Percentiles rank a stretch among this genome's conserved stretches.
These are phyloP conservation scores for Phytophthora lateralis DNA, from an alignment of 352 stramenopile species.

Conservation along the genomic window DNA sequence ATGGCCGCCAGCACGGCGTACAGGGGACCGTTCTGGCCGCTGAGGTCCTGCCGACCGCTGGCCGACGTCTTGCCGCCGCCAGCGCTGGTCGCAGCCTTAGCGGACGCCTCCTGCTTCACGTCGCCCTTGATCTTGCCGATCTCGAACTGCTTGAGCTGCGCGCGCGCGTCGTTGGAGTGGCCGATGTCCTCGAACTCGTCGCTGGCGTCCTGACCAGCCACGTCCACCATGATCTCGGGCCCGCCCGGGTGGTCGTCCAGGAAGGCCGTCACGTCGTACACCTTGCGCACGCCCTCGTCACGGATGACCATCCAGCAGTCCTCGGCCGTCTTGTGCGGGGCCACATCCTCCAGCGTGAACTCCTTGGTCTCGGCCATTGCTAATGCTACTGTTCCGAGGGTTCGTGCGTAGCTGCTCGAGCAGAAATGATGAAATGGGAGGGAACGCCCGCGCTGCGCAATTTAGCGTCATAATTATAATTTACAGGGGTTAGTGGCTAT, in stretches of 20 bases:
- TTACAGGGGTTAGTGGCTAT: not conserved
- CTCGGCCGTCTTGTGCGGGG: conserved; percentile 77
- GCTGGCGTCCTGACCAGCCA: conserved; percentile 92
- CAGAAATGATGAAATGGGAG: conserved; percentile 45
- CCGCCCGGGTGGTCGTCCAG: conserved; percentile 99
- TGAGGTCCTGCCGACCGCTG: conserved; percentile 64
- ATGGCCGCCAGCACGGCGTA: conserved; percentile 57
- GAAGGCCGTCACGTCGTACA: conserved; percentile 98
- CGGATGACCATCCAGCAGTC: conserved; percentile 90
- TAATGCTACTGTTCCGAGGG: conserved; percentile 28
- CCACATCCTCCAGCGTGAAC: conserved; percentile 94
- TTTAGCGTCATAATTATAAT: not conserved
- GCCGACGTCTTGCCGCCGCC: conserved; percentile 24
- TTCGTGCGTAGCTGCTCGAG: conserved; percentile 23
- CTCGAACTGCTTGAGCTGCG: conserved; percentile 93
- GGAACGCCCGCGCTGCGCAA: not conserved
- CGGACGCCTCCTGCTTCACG: conserved; percentile 48
- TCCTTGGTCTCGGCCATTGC: conserved; percentile 67
- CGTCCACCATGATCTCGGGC: conserved; percentile 96
- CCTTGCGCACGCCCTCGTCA: conserved; percentile 80
- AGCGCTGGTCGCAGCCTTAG: conserved; percentile 16
- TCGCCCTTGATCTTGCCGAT: conserved; percentile 91
- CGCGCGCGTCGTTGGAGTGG: conserved; percentile 96
- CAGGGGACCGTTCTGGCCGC: conserved; percentile 57
- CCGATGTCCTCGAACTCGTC: conserved; percentile 97